phyloP scores from a whole-genome alignment of 345 rosid species.

The Melaleuca quinquenervia region DNA sequence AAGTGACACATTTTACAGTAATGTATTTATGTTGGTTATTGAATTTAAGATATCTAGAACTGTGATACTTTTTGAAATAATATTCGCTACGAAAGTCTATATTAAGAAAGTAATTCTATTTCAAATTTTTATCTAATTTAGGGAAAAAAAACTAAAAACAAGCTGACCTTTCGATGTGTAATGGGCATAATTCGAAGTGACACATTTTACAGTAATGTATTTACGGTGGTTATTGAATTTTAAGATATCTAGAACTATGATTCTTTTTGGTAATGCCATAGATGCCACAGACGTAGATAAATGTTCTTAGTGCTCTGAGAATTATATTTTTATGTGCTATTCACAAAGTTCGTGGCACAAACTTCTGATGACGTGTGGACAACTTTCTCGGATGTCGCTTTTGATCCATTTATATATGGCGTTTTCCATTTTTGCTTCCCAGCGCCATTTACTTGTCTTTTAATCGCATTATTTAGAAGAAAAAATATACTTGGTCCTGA shows the following conservation, averaged over 20 bases:
- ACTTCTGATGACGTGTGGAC: neutral
- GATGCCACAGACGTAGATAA: no score
- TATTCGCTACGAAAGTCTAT: neutral
- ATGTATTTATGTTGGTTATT: neutral
- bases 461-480: neutral
- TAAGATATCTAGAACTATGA: neutral
- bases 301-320: neutral
- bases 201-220: neutral
- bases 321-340: neutral
- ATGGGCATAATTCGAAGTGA: neutral
- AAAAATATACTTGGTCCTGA: neutral
- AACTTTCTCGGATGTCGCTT: neutral
- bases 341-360: neutral
- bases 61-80: neutral
- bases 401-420: neutral
- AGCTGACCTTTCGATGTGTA: neutral
- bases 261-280: neutral
- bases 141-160: neutral
- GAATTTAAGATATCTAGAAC: neutral
- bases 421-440: neutral
- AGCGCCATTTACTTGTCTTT: neutral
- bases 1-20: neutral
- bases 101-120: neutral
- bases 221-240: neutral
- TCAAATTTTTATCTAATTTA: neutral